Conservation (phyloP, 2,329 filamentous ascomycete species). For the Cercospora janseana region DNA sequence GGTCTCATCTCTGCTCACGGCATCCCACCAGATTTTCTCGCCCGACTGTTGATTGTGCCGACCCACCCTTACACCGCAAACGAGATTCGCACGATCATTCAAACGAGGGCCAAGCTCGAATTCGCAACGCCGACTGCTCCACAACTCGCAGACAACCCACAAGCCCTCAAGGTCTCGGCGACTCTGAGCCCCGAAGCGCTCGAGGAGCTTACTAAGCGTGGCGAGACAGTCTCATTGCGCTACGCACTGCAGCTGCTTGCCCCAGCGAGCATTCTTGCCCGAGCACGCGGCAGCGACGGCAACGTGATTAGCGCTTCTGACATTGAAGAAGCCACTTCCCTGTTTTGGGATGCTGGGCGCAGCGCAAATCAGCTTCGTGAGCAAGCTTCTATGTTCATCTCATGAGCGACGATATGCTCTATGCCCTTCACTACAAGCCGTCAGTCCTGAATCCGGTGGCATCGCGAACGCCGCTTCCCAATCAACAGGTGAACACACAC, state of each 20-base stretch:
- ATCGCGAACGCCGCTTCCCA: too few species aligned
- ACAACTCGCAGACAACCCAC: conserved; percentile 34
- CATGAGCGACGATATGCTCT: conserved; percentile 31
- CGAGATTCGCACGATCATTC: conserved; percentile 91
- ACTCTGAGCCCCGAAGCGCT: conserved; percentile 77
- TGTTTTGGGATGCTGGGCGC: conserved; percentile 51
- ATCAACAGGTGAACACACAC: too few species aligned
- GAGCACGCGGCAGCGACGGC: conserved; percentile 54
- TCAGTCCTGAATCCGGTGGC: too few species aligned
- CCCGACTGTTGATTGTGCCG: conserved; percentile 91
- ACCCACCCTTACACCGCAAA: conserved; percentile 83
- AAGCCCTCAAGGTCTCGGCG: conserved; percentile 69
- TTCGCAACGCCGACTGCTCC: conserved; percentile 39
- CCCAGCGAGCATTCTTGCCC: conserved; percentile 84
- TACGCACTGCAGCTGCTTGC: conserved; percentile 92
- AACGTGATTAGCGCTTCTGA: conserved; percentile 52
- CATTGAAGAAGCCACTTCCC: conserved; percentile 50
- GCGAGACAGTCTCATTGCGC: conserved; percentile 82
- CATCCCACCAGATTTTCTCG: conserved; percentile 88
- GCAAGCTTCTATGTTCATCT: conserved; percentile 37
- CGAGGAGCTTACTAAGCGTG: conserved; percentile 81
- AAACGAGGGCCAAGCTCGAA: conserved; percentile 63
- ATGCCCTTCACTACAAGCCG: too few species aligned
- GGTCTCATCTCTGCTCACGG: conserved; percentile 79
- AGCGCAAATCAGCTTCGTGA: conserved; percentile 43